Evolutionary conservation across 495 filamentous ascomycete species (phyloP), one percentile per base, ranked within the genome.

Genomic region (Delitschia confertaspora): DNA sequence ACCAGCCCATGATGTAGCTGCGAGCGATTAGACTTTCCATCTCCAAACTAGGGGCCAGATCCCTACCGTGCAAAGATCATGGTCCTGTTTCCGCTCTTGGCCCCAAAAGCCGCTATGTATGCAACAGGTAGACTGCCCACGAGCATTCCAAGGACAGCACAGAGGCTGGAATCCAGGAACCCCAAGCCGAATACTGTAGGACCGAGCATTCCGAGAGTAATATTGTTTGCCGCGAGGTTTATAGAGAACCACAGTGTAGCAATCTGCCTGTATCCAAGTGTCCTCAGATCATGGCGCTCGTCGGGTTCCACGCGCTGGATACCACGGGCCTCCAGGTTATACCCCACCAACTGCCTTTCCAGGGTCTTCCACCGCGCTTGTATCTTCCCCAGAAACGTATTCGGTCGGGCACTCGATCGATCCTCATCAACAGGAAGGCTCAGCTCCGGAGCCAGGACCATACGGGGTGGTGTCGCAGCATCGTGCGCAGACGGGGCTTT

Each of bases 161-260:
- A 80, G 3, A 86, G 56, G 3, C 74, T 67, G 21, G 77, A 70
- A 58, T 88, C 83, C 20, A 60, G 53, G 53, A 87, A 86, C 24
- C 76, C 76, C 6, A 88, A 68, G 0, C 67, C 67, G 59, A 76
- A 88, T n/a, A 83, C 69, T 1, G 72, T 67, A 11, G 81, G 79
- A 0, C 79, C 83, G 10, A 88, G 68, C 69, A 85, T 56, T 1
- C 80, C 83, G 6, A 84, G 67, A 0, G 81, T 81, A 42, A 85
- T 74, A 59, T 87, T 87, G 61, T 84, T 83, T 33, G 80, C 75
- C 0, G 80, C 78, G 23, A 85, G 67, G 56, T 88, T 88, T 64
- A 85, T 73, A 1, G 79, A 79, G 44, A 85, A 68, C 83, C 83
- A 88, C 11, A 86, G 63, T 32, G 84, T 51, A 25, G 73, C 74